Evolutionary conservation across 306 rosid species (phyloP).

Genomic region (Vachellia pachyceras): DNA sequence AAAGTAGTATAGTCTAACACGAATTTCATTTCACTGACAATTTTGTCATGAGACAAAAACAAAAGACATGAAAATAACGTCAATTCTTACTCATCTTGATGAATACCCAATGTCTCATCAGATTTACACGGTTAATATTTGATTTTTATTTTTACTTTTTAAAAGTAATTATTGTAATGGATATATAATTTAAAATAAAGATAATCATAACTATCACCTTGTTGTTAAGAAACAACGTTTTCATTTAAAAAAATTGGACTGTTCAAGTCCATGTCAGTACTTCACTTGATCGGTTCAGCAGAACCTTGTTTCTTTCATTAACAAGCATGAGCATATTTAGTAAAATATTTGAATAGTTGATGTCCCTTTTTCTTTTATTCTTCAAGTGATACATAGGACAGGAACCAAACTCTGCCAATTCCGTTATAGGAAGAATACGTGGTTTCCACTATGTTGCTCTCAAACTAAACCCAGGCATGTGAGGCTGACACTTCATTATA

Average conservation of each 20-base stretch:
- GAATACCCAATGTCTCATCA: no score
- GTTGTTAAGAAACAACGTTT: no score
- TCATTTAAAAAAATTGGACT: no score
- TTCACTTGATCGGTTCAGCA: slow-evolving; percentile 2
- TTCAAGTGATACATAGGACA: neutral
- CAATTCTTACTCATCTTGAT: slow-evolving; percentile 3
- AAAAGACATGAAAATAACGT: slow-evolving; percentile 2
- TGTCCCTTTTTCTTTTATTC: neutral
- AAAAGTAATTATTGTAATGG: no score
- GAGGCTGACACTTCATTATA: slow-evolving; percentile 1
- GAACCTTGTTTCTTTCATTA: neutral
- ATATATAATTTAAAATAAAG: no score
- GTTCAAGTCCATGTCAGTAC: neutral
- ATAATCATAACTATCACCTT: no score
- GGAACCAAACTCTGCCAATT: slow-evolving; percentile 20
- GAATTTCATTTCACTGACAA: neutral
- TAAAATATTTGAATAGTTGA: neutral
- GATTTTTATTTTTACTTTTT: no score
- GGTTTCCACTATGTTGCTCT: slow-evolving; percentile 37
- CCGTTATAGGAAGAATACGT: slow-evolving; percentile 39
- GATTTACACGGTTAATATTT: no score
- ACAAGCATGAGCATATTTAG: neutral
- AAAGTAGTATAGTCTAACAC: neutral
- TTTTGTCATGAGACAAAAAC: neutral
- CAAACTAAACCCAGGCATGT: neutral